A percentile compares a stretch with the other conserved stretches of the same genome.
These are phyloP conservation scores for Primulina eburnea DNA, from an alignment of 257 asterid species.

Conservation along the genomic window DNA sequence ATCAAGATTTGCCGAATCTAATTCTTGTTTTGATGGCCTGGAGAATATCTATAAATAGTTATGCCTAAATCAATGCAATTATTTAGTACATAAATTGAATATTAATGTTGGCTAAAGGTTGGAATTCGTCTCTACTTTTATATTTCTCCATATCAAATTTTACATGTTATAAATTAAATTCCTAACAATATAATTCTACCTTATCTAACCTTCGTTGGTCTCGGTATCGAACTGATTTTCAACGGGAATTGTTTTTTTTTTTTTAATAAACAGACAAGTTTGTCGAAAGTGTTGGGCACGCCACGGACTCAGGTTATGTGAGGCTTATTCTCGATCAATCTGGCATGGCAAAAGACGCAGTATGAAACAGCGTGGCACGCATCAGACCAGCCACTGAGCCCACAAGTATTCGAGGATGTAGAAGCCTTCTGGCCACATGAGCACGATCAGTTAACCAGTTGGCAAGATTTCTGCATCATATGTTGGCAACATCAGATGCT, in stretches of 20 bases:
- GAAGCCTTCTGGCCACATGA: slow-evolving; percentile 63
- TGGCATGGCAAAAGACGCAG: slow-evolving; percentile 40
- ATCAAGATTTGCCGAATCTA: no score
- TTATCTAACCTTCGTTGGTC: no score
- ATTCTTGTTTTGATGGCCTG: no score
- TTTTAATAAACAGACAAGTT: slow-evolving; percentile 10
- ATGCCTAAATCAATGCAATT: no score
- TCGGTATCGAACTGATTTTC: slow-evolving; percentile 1
- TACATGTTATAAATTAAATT: no score
- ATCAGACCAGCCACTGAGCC: slow-evolving; percentile 45
- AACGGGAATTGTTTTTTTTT: neutral
- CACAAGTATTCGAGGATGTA: slow-evolving; percentile 44
- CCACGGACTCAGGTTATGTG: slow-evolving; percentile 46
- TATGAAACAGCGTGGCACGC: slow-evolving; percentile 45
- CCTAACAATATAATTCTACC: no score
- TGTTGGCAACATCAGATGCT: slow-evolving; percentile 66
- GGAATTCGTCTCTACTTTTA: no score
- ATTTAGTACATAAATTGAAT: no score
- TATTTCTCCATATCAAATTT: no score
- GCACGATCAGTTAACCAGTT: slow-evolving; percentile 25
- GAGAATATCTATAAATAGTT: no score
- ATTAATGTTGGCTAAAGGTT: no score
- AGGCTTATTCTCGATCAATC: slow-evolving; percentile 59
- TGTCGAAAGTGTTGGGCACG: neutral
- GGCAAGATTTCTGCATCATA: slow-evolving; percentile 33